Base-by-base conservation (phyloP, 2,329 filamentous ascomycete species). In the Phyllosticta citrichinensis region DNA sequence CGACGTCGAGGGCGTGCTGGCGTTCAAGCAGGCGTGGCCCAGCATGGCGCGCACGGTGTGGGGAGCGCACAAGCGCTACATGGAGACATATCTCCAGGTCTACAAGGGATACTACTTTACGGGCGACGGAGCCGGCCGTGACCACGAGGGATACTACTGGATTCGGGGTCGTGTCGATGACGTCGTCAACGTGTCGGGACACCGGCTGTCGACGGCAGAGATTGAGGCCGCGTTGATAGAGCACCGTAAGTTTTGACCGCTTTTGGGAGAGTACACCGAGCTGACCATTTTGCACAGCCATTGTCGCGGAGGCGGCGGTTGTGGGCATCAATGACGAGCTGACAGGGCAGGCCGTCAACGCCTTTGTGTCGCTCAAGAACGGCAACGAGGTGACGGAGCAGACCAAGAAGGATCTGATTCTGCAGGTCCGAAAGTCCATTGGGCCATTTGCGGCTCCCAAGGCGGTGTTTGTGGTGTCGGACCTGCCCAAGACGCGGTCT, bases 81-180 rank as follows among this genome's bases (percentile, higher is more conserved):
- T 97, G 91, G 93, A 99, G 69, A 97, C 94, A 11, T 99, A 99
- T 76, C 78, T 99, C 69, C 96, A 95, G 69, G 92, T 97, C 10
- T 99, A 99, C 82, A 91, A 91, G 79, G 94, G 93, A 64, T 97
- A 95, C 80, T 99, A 99, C 78, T 95, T 94, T 79, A 94, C 90
- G 17, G 90, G 90, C 62, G 94, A 99, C 72, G 94, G 94, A 72
- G 94, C 94, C 61, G 94, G 89, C 63, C 89, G 94, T 72, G 94
- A 99, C 74, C 89, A 96, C 76, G 94, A 99, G 70, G 94, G 94
- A 62, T 99, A 97, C 81, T 99, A 97, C 85, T 99, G 94, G 94
- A 99, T 99, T 74, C 90, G 94, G 64, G 94, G 94, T 66, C 91
- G 94, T 75, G 94, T 99, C 58, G 94, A 99, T 72, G 94, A 99